Percentiles rank a stretch among this genome's conserved stretches.
Evolutionary conservation across 176 grass and related monocot species (phyloP).

Genomic region (Raddia distichophylla): DNA sequence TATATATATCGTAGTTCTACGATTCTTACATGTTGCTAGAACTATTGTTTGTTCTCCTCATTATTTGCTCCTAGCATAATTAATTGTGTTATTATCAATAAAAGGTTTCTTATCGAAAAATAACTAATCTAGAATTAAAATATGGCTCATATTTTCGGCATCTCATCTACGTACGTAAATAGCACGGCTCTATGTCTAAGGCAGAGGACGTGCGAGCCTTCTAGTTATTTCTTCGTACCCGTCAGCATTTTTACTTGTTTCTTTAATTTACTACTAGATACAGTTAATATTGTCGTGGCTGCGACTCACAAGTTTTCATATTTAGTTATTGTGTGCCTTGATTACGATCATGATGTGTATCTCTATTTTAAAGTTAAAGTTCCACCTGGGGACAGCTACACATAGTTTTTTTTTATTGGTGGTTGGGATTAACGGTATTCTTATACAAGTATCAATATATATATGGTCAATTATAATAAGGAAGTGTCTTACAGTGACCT

Average conservation of each 20-base stretch:
- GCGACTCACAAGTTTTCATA: neutral
- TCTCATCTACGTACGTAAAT: no score
- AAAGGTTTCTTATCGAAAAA: no score
- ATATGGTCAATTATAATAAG: neutral
- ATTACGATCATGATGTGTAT: neutral
- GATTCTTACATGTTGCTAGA: no score
- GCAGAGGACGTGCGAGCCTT: no score
- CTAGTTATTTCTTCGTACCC: neutral
- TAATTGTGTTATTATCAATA: no score
- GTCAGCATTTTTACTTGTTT: neutral
- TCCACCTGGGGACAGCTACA: neutral
- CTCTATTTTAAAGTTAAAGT: neutral
- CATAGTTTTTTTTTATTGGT: neutral
- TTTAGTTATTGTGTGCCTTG: neutral
- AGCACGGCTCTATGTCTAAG: no score
- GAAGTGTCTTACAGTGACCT: neutral
- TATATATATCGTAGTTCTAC: no score
- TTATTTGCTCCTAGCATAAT: no score
- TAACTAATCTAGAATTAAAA: no score
- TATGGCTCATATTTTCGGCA: no score
- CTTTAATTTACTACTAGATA: neutral
- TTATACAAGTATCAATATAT: neutral
- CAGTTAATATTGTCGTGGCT: neutral
- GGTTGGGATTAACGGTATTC: neutral
- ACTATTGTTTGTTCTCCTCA: no score